phyloP scores from a whole-genome alignment of 179 eudicot genomes.

The Pouteria campechiana region DNA sequence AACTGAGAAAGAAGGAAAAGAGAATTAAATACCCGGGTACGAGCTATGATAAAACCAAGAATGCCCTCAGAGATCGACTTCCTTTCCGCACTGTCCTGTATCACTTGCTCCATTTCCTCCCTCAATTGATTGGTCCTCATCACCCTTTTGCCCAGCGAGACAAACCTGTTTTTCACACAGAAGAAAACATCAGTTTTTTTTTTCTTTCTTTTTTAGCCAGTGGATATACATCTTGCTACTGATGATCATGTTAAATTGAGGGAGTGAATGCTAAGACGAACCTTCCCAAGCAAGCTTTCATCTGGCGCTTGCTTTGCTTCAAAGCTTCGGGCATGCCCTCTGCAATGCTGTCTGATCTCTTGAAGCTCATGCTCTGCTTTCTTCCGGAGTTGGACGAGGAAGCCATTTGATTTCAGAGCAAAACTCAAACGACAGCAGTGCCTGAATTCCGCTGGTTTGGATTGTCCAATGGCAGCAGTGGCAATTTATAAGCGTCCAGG shows the following conservation, averaged over 20 bases:
- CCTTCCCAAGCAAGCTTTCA: conserved; percentile 71
- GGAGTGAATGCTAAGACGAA: too few species aligned
- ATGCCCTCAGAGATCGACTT: conserved; percentile 62
- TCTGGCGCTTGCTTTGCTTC: conserved; percentile 50
- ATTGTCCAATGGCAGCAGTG: neutral
- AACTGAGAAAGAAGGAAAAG: neutral
- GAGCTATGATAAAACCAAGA: conserved; percentile 58
- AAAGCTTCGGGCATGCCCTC: conserved; percentile 73
- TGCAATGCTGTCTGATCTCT: conserved; percentile 38
- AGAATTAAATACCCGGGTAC: conserved; percentile 48
- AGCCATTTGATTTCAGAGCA: conserved; percentile 3
- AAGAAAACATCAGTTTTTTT: too few species aligned
- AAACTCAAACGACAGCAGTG: neutral
- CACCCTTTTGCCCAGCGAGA: conserved; percentile 59
- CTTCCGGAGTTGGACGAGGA: conserved; percentile 22
- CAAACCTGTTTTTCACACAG: too few species aligned
- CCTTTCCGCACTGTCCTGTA: conserved; percentile 61
- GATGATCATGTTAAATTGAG: too few species aligned
- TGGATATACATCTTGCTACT: too few species aligned
- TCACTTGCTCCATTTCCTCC: conserved; percentile 60
- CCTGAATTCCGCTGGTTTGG: neutral
- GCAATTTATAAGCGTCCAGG: neutral
- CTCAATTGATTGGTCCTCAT: conserved; percentile 60
- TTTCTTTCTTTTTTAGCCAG: too few species aligned
- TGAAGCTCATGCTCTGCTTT: conserved; percentile 28